A percentile compares a stretch with the other conserved stretches of the same genome.
These are phyloP conservation scores for Aspergillus puulaauensis DNA, from an alignment of 2,329 filamentous ascomycete species.

Conservation along the genomic window DNA sequence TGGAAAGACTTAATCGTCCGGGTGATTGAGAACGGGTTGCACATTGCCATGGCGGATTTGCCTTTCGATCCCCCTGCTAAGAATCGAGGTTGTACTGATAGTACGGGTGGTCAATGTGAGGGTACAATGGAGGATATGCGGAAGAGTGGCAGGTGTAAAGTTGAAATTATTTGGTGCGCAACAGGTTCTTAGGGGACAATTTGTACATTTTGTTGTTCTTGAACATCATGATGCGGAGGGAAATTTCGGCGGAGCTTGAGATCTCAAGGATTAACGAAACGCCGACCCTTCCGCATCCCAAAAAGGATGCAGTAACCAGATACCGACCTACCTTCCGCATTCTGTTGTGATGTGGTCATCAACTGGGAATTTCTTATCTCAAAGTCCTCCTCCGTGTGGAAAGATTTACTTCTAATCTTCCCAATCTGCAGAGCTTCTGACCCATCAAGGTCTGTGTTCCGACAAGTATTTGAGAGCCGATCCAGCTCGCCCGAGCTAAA, in stretches of 20 bases:
- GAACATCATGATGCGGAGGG: conserved; percentile 5
- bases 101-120: neutral
- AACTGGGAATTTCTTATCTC: neutral
- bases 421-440: neutral
- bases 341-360: neutral
- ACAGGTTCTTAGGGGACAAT: neutral
- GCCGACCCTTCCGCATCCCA: conserved; percentile 17
- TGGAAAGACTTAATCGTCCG: conserved; percentile 25
- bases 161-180: neutral
- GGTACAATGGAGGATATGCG: neutral
- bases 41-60: conserved; percentile 29
- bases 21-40: conserved; percentile 29
- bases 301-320: too few relatives aligned
- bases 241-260: conserved; percentile 29
- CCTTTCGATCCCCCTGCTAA: neutral
- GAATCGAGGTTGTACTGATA: neutral
- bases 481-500: neutral
- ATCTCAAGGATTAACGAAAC: conserved; percentile 32
- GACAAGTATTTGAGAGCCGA: neutral
- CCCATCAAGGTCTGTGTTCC: neutral
- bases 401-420: neutral
- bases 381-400: neutral
- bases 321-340: neutral
- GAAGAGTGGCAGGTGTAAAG: neutral
- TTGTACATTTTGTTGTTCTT: neutral